phyloP scores from a whole-genome alignment of 495 filamentous ascomycete species.

The Penicillium cosmopolitanum region DNA sequence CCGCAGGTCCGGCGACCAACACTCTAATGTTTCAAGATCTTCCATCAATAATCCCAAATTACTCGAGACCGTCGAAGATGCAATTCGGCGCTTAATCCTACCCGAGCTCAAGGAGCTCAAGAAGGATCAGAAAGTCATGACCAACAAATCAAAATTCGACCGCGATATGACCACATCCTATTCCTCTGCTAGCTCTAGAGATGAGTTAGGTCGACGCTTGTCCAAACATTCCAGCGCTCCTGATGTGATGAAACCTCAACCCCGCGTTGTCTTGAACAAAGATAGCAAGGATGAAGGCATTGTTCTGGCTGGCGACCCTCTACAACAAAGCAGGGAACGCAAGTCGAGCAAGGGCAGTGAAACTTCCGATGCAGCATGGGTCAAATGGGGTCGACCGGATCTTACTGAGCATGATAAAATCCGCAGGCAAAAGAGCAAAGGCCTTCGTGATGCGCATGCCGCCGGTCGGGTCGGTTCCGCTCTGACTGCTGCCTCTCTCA shows the following conservation, averaged over 20 bases:
- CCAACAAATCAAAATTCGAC: constrained; percentile 66
- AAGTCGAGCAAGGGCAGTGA: constrained; percentile 48
- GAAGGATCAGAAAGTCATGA: constrained; percentile 74
- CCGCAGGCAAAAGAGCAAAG: constrained; percentile 62
- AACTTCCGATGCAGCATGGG: constrained; percentile 46
- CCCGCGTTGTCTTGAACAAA: constrained; percentile 65
- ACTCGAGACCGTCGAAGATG: constrained; percentile 95
- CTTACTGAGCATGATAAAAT: constrained; percentile 56
- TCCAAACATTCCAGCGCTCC: constrained; percentile 74
- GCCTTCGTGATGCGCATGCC: constrained; percentile 59
- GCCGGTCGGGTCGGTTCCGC: constrained; percentile 57
- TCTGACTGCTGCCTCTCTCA: constrained; percentile 66
- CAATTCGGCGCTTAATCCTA: constrained; percentile 87
- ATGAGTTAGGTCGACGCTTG: constrained; percentile 59
- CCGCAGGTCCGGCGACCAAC: constrained; percentile 40
- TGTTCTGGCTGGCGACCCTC: constrained; percentile 55
- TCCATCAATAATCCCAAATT: constrained; percentile 94
- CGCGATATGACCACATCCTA: constrained; percentile 61
- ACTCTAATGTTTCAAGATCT: constrained; percentile 75
- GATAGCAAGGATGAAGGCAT: constrained; percentile 62
- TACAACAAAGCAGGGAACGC: constrained; percentile 46
- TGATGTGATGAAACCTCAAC: constrained; percentile 67
- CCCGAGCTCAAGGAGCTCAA: constrained; percentile 92
- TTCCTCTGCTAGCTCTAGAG: constrained; percentile 64
- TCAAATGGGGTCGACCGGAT: constrained; percentile 53